Evolutionary conservation across 1,284 basidiomycete genomes (phyloP).

Genomic region (Pterulicium gracile): DNA sequence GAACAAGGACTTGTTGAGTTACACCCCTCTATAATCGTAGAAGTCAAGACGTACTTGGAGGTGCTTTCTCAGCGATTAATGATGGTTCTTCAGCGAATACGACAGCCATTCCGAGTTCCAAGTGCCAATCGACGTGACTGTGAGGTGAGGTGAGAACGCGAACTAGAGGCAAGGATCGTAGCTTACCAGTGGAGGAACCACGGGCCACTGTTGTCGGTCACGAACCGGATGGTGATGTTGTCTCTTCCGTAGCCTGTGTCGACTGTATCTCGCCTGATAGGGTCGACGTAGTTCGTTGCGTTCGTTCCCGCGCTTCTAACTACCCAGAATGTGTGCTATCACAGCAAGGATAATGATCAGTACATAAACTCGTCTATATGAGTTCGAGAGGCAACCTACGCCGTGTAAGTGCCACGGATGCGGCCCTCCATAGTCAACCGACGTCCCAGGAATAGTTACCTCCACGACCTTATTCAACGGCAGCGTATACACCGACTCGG

Average conservation of each 20-base stretch:
- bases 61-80: neutral
- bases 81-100: slow-evolving; percentile 25
- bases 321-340: slow-evolving; percentile 30
- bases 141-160: neutral
- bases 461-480: slow-evolving; percentile 27
- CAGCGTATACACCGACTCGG: slow-evolving; percentile 24
- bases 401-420: slow-evolving; percentile 30
- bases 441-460: slow-evolving; percentile 23
- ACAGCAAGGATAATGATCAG: slow-evolving; percentile 10
- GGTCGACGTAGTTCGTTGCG: slow-evolving; percentile 20
- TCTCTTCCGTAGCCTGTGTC: slow-evolving; percentile 10
- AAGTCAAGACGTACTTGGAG: neutral
- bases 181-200: slow-evolving; percentile 37
- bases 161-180: slow-evolving; percentile 4
- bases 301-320: slow-evolving; percentile 16
- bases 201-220: slow-evolving; percentile 34
- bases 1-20: neutral
- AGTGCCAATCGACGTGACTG: slow-evolving; percentile 29
- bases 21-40: neutral
- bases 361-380: neutral
- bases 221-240: slow-evolving; percentile 34
- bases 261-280: slow-evolving; percentile 6
- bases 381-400: slow-evolving; percentile 10
- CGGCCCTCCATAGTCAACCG: slow-evolving; percentile 23
- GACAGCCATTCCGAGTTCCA: slow-evolving; percentile 24